Base-by-base conservation (phyloP, 345 rosid genomes). In the Hibiscus trionum region DNA sequence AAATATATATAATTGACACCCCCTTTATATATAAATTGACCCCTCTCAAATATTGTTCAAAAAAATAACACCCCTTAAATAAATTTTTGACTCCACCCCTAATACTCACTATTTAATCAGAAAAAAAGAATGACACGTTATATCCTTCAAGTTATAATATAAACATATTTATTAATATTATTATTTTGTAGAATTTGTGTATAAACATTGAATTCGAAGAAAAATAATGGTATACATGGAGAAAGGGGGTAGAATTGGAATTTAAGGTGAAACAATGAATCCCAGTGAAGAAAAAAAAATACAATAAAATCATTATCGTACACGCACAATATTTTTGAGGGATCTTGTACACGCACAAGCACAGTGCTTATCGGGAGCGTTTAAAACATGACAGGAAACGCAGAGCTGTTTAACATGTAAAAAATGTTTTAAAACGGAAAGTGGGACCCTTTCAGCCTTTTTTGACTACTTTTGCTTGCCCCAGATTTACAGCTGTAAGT, bases 281-380 rank as follows among this genome's bases (percentile, higher is more conserved):
- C 8, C 6, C 12, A 33, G 15, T 29, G n/a, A 26, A 3, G 7
- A 24, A 50, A 49, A 24, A 50, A 49, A 62, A 63, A 47, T 61
- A 5, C 10, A 76, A 65, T 70, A 71, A 67, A 79, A 77, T 72
- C 67, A 81, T 64, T 78, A 80, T 74, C 79, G 81, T 71, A 71
- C 73, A 26, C 44, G 31, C 17, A 73, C 53, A 49, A 49, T 35
- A 0, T 35, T 35, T 35, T 35, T 35, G 39, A 35, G 39, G 39
- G 39, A 35, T 78, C 82, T 74, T 78, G 81, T 69, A 73, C 73
- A 26, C 44, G 31, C 24, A 73, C 53, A 49, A 46, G 50, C 53
- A 15, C 53, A 12, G 12, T 49, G 53, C 53, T 49, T 14, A 49
- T 49, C n/a, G 17, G 17, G 53, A 14, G 53, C 53, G 53, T 49